Percentiles rank a stretch among this genome's conserved stretches.
Evolutionary conservation across 2,329 filamentous ascomycete genomes (phyloP).

Genomic region (Fusarium chlamydosporum): DNA sequence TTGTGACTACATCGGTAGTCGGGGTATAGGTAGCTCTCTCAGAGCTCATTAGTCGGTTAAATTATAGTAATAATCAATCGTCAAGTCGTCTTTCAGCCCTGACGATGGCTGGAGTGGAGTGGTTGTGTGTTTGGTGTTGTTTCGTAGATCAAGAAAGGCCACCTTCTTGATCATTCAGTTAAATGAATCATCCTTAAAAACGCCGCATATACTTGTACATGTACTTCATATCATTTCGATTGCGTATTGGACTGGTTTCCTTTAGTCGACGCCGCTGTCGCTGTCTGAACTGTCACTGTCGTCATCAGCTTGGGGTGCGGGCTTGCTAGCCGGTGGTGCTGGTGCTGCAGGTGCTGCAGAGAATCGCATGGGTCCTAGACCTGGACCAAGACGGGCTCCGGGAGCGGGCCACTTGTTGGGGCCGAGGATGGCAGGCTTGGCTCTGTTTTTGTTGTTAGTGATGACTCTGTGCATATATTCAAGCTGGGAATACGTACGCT

Average conservation of each 20-base stretch:
- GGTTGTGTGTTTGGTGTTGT: constrained; percentile 14
- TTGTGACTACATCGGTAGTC: constrained; percentile 21
- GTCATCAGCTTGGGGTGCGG: constrained; percentile 11
- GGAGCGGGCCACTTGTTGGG: constrained; percentile 29
- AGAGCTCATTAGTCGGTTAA: constrained; percentile 28
- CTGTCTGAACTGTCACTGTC: constrained; percentile 10
- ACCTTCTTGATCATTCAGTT: constrained; percentile 4
- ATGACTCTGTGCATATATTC: rapidly evolving
- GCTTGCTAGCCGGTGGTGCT: constrained; percentile 20
- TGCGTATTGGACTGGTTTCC: constrained; percentile 11
- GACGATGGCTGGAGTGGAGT: constrained; percentile 19
- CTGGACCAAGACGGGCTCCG: constrained; percentile 22
- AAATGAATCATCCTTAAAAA: constrained; percentile 1
- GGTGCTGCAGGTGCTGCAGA: constrained; percentile 9
- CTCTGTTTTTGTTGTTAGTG: constrained; percentile 15
- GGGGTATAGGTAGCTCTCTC: constrained; percentile 30
- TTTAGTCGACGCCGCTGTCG: constrained; percentile 29
- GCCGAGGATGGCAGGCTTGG: constrained; percentile 23
- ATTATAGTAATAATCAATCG: constrained; percentile 1
- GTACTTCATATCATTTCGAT: neutral
- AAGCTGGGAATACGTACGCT: constrained; percentile 1
- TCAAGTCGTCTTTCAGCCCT: constrained; percentile 10
- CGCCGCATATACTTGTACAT: constrained; percentile 8
- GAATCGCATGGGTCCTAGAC: constrained; percentile 18
- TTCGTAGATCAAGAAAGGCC: constrained; percentile 18